A percentile compares a stretch with the other conserved stretches of the same genome.
Evolutionary conservation across 2,329 filamentous ascomycete genomes (phyloP).

Genomic region (Phaeosphaeriaceae sp.): DNA sequence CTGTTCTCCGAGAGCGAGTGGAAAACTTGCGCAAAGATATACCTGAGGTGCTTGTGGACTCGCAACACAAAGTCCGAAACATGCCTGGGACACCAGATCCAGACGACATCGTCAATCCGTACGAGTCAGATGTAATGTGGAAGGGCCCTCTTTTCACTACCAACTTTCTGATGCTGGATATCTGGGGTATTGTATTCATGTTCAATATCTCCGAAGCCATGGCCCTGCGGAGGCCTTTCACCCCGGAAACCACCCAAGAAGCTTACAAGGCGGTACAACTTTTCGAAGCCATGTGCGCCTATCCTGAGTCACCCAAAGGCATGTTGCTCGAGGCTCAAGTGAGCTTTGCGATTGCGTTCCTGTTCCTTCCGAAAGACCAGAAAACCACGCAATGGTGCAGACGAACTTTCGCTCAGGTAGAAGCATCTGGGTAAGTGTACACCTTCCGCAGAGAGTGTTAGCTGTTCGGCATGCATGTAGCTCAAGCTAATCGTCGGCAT

Average conservation of each 20-base stretch:
- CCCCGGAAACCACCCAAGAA: constrained; percentile 65
- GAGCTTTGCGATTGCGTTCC: constrained; percentile 74
- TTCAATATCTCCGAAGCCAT: constrained; percentile 76
- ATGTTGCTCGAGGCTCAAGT: constrained; percentile 77
- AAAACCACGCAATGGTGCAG: constrained; percentile 81
- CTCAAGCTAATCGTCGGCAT: constrained; percentile 13
- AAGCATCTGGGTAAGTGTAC: constrained; percentile 75
- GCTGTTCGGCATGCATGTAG: background rate
- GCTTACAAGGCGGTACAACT: constrained; percentile 78
- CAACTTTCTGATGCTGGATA: constrained; percentile 79
- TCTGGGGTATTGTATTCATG: constrained; percentile 81
- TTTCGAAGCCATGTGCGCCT: constrained; percentile 79
- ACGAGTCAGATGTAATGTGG: constrained; percentile 71
- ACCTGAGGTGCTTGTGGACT: constrained; percentile 68
- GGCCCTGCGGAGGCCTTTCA: constrained; percentile 59
- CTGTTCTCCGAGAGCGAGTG: constrained; percentile 53
- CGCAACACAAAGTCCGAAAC: constrained; percentile 68
- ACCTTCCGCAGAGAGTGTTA: background rate
- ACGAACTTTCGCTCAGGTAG: constrained; percentile 78
- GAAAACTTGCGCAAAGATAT: constrained; percentile 59
- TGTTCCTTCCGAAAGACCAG: constrained; percentile 80
- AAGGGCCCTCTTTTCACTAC: constrained; percentile 74
- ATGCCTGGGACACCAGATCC: constrained; percentile 65
- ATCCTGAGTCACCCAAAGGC: constrained; percentile 74
- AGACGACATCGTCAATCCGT: constrained; percentile 78